Conservation (phyloP, 202 grass and related monocot species). For the Schoenoplectus tabernaemontani region DNA sequence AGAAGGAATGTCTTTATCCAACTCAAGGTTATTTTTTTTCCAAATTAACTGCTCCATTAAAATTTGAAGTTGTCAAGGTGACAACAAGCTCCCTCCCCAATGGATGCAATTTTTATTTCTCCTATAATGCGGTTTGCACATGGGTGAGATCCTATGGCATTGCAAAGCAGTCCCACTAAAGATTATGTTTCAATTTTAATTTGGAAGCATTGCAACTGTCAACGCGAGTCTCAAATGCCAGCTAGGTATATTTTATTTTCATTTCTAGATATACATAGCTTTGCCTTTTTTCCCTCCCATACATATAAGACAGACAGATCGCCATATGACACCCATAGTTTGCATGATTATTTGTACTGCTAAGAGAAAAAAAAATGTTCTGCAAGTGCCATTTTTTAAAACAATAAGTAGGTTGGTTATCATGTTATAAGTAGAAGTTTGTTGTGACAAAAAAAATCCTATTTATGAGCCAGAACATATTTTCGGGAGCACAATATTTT, state of each 20-base stretch:
- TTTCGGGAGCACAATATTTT: not conserved
- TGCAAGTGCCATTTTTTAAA: too few relatives aligned
- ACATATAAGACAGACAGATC: not conserved
- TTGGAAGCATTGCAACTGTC: slow-evolving; percentile 22
- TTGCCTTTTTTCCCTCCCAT: not conserved
- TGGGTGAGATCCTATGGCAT: slow-evolving; percentile 18
- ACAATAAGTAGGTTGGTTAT: not conserved
- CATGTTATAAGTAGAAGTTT: not conserved
- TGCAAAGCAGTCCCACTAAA: slow-evolving; percentile 24
- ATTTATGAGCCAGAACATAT: not conserved
- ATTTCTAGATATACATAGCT: not conserved
- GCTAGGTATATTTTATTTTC: slow-evolving; percentile 3
- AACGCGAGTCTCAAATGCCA: slow-evolving; percentile 9
- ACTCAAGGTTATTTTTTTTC: slow-evolving; percentile 9
- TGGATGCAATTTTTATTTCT: slow-evolving; percentile 17
- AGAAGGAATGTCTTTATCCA: slow-evolving; percentile 31
- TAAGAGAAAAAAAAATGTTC: not conserved
- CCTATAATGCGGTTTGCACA: slow-evolving; percentile 28
- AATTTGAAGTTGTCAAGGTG: slow-evolving; percentile 15
- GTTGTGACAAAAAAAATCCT: too few relatives aligned
- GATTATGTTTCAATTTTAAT: slow-evolving; percentile 18
- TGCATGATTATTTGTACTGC: not conserved
- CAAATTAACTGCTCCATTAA: slow-evolving; percentile 28
- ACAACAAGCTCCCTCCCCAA: not conserved
- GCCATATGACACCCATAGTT: not conserved